phyloP scores from a whole-genome alignment of 1,284 basidiomycete genomes.

The Volvariella surrecta region DNA sequence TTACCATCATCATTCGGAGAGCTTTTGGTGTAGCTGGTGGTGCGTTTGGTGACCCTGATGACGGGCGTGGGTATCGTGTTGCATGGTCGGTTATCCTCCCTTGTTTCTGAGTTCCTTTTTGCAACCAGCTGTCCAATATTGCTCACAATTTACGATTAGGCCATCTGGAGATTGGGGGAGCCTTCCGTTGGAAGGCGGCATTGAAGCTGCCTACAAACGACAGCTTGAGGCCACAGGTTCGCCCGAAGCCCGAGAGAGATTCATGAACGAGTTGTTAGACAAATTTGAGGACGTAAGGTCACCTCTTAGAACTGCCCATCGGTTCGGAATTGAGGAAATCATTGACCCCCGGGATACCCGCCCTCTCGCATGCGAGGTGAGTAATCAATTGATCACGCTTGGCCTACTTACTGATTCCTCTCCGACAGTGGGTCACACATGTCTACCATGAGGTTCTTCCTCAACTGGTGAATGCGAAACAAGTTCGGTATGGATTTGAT shows the following conservation, averaged over 20 bases:
- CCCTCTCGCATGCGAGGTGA: constrained; percentile 28
- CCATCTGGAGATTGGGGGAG: constrained; percentile 37
- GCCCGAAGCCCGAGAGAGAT: constrained; percentile 24
- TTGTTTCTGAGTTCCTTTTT: no score
- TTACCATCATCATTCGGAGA: constrained; percentile 29
- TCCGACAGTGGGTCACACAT: constrained; percentile 23
- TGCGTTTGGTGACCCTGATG: constrained; percentile 30
- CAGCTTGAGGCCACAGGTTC: constrained; percentile 25
- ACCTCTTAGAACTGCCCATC: constrained; percentile 29
- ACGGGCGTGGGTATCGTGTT: constrained; percentile 27
- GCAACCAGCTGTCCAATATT: no score
- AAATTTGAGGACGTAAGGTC: constrained; percentile 31
- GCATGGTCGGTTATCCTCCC: constrained; percentile 23
- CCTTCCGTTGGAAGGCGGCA: constrained; percentile 33
- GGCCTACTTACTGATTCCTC: constrained; percentile 1
- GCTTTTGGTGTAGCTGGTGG: constrained; percentile 35
- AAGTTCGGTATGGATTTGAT: constrained; percentile 19
- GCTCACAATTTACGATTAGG: constrained; percentile 15
- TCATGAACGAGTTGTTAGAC: constrained; percentile 26
- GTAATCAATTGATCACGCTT: constrained; percentile 8
- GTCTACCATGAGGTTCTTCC: constrained; percentile 23
- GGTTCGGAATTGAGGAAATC: constrained; percentile 34
- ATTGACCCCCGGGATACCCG: constrained; percentile 35
- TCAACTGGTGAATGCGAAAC: constrained; percentile 18
- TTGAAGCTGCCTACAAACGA: constrained; percentile 36